A percentile compares a stretch with the other conserved stretches of the same genome.
Evolutionary conservation across 1,284 basidiomycete genomes (phyloP).

Genomic region (Paramarasmius palmivorus): DNA sequence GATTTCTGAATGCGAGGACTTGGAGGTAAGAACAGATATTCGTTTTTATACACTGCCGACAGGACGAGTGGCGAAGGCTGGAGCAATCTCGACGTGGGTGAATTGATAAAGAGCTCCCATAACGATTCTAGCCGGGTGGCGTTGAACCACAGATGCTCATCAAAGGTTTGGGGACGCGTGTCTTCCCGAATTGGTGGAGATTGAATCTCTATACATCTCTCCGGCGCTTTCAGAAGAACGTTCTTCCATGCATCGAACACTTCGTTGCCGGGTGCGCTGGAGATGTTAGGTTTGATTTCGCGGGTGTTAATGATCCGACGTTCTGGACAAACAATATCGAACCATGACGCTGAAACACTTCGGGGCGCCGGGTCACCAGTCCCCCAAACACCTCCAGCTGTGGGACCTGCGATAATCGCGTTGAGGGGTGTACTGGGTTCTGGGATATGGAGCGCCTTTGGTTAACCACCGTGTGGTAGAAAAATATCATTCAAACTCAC

Average conservation of each 20-base stretch:
- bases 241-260: no score
- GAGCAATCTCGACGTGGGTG: conserved; percentile 40
- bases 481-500: no score
- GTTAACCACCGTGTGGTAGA: no score
- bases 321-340: conserved; percentile 35
- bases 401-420: no score
- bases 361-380: conserved; percentile 36
- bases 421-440: no score
- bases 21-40: conserved; percentile 35
- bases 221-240: conserved; percentile 36
- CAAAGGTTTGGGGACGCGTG: conserved; percentile 41
- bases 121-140: conserved; percentile 33
- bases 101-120: conserved; percentile 39
- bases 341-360: conserved; percentile 32
- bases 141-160: conserved; percentile 40
- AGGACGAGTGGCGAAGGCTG: conserved; percentile 38
- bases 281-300: conserved; percentile 28
- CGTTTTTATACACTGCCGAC: conserved; percentile 39
- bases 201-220: conserved; percentile 44
- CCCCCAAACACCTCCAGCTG: no score
- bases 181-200: conserved; percentile 34
- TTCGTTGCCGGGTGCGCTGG: conserved; percentile 24
- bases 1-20: conserved; percentile 31
- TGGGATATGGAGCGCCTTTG: no score
- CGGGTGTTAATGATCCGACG: conserved; percentile 29